Conservation (phyloP, 352 stramenopile species). For the Phytophthora fragariaefolia region DNA sequence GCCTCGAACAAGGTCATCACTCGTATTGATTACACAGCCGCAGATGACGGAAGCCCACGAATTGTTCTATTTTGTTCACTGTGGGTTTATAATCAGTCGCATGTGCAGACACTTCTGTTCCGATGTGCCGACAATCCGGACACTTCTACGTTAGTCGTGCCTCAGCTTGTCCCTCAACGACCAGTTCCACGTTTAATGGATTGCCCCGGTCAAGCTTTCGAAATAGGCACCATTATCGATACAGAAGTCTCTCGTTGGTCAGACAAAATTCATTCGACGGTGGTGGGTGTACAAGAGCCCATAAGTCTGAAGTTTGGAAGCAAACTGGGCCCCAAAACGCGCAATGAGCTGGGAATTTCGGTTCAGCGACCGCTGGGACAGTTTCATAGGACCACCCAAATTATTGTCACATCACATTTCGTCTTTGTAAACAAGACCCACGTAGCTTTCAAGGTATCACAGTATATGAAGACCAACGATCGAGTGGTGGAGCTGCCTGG, state of each 20-base stretch:
- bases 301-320: slow-evolving; percentile 81
- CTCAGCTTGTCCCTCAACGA: slow-evolving; percentile 69
- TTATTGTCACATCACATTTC: slow-evolving; percentile 86
- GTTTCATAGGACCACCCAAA: slow-evolving; percentile 89
- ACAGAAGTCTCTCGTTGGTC: slow-evolving; percentile 87
- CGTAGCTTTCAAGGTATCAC: slow-evolving; percentile 77
- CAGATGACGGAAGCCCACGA: slow-evolving; percentile 83
- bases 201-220: slow-evolving; percentile 80
- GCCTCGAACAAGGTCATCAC: slow-evolving; percentile 71
- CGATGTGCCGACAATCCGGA: slow-evolving; percentile 69
- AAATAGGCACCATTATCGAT: slow-evolving; percentile 89
- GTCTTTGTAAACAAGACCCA: slow-evolving; percentile 89
- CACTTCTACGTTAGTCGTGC: slow-evolving; percentile 50
- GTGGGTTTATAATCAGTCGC: slow-evolving; percentile 92
- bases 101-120: slow-evolving; percentile 81
- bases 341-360: slow-evolving; percentile 85
- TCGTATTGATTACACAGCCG: slow-evolving; percentile 84
- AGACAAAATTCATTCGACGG: slow-evolving; percentile 85
- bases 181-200: slow-evolving; percentile 86
- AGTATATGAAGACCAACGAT: slow-evolving; percentile 66
- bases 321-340: slow-evolving; percentile 68
- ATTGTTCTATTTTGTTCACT: slow-evolving; percentile 85
- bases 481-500: slow-evolving; percentile 68
- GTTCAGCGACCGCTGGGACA: slow-evolving; percentile 86
- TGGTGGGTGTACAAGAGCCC: slow-evolving; percentile 86